Percentiles rank a stretch among this genome's conserved stretches.
Conservation (phyloP, 345 rosid species). For the Linum lewisii region DNA sequence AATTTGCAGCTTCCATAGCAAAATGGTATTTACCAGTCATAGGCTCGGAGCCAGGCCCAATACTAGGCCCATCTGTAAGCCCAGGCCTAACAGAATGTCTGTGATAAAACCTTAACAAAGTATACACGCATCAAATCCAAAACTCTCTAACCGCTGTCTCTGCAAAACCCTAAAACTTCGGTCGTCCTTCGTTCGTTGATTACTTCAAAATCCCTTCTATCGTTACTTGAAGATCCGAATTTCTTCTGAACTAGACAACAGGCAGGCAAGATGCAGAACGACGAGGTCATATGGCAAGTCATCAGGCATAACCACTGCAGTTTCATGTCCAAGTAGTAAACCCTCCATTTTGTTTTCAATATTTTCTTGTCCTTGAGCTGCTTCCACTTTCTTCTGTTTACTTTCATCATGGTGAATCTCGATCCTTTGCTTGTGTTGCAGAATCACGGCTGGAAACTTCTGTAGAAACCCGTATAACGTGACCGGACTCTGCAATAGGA, state of each 20-base stretch:
- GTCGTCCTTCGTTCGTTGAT: no score
- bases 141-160: no score
- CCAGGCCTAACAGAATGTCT: neutral
- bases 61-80: neutral
- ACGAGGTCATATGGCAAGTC: conserved; percentile 95
- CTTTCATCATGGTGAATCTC: neutral
- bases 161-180: no score
- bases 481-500: conserved; percentile 85
- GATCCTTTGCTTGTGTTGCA: conserved; percentile 17
- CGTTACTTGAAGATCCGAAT: no score
- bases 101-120: no score
- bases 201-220: no score
- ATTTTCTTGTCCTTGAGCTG: neutral
- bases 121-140: no score
- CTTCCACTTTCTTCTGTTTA: neutral
- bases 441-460: conserved; percentile 77
- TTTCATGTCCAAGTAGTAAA: conserved; percentile 76
- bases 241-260: no score
- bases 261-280: conserved; percentile 62
- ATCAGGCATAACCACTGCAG: conserved; percentile 97
- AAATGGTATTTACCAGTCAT: no score
- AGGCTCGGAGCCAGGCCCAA: no score
- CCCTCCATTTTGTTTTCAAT: neutral
- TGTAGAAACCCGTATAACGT: conserved; percentile 94
- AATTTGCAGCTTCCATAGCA: no score